Base-by-base conservation (phyloP, 2,329 filamentous ascomycete genomes). In the Trichophaea hybrida region DNA sequence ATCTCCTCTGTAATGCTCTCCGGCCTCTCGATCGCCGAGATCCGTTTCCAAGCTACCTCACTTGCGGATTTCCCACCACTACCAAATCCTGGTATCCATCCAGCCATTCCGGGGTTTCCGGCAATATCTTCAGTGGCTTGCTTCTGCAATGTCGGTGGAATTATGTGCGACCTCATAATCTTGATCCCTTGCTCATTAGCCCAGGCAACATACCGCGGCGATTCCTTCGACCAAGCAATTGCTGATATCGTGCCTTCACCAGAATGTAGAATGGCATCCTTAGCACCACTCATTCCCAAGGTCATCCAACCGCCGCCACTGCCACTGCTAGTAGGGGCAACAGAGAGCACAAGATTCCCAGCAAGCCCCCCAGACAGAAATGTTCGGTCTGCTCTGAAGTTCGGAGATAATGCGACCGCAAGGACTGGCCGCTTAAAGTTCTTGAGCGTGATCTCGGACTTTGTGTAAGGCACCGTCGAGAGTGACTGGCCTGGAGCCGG, bases 181-280 rank as follows among this genome's bases (percentile, higher is more conserved):
- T 96, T 96, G 70, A 97, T 94, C 3, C 93, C 93, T 69, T 94
- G 85, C 72, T 98, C 93, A 69, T 97, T 98, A 44, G 94, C 79
- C 93, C 93, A 98, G 0, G 84, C 87, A 0, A 96, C 86, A 69
- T 90, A 97, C 73, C 86, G 93, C 0, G 93, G 91, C 0, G 88
- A 91, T 44, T 91, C 71, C 0, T 63, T 63, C 12, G 91, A 97
- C 89, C 91, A 98, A 71, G 94, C 91, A 69, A 98, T 93, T 2
- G 84, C 86, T 70, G 82, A 91, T 64, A 98, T 93, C 1, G 83
- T 81, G 2, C 93, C 93, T 74, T 98, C 94, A 1, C 93, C 93
- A 6, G 86, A 88, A 70, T 98, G 93, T 51, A 97, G 73, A 2
- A 96, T 76, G 0, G 82, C 88, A 70, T 98, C 93, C 69, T 85